phyloP scores from a whole-genome alignment of 2,329 filamentous ascomycete species.

The Claviceps spartinae region DNA sequence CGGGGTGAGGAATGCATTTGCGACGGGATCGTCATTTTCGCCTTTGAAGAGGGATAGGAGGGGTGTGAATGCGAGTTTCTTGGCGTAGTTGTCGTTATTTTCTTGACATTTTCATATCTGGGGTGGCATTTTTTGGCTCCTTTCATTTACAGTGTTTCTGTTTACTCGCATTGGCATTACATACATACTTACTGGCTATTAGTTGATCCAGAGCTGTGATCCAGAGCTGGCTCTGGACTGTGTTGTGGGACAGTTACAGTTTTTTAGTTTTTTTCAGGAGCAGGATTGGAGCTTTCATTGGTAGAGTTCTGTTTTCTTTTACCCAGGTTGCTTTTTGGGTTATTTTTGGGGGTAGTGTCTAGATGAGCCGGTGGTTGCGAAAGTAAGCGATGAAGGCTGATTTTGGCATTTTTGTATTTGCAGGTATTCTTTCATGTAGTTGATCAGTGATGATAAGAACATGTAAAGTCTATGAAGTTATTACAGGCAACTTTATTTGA shows the following conservation, averaged over 20 bases:
- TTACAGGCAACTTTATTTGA: too few species aligned
- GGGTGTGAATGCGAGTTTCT: conserved; percentile 47
- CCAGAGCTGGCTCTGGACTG: not conserved
- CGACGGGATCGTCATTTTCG: conserved; percentile 45
- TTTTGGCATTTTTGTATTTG: too few species aligned
- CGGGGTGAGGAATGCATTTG: conserved; percentile 31
- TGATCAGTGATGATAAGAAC: too few species aligned
- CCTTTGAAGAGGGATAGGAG: conserved; percentile 59
- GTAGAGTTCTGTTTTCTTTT: not conserved
- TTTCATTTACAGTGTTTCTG: not conserved
- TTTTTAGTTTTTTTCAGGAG: not conserved
- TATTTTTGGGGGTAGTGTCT: not conserved
- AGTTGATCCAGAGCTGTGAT: not conserved
- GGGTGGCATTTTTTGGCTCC: not conserved
- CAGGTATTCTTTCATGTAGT: too few species aligned
- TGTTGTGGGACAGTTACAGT: not conserved
- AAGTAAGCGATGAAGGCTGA: not conserved
- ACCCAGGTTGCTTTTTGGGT: not conserved
- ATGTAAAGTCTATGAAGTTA: too few species aligned
- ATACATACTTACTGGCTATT: too few species aligned
- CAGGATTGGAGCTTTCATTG: not conserved
- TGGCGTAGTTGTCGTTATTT: conserved; percentile 24
- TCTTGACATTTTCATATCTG: not conserved
- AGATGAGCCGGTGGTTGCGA: not conserved
- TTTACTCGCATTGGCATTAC: not conserved